phyloP scores from a whole-genome alignment of 495 filamentous ascomycete genomes.

The Annulohypoxylon nitens region DNA sequence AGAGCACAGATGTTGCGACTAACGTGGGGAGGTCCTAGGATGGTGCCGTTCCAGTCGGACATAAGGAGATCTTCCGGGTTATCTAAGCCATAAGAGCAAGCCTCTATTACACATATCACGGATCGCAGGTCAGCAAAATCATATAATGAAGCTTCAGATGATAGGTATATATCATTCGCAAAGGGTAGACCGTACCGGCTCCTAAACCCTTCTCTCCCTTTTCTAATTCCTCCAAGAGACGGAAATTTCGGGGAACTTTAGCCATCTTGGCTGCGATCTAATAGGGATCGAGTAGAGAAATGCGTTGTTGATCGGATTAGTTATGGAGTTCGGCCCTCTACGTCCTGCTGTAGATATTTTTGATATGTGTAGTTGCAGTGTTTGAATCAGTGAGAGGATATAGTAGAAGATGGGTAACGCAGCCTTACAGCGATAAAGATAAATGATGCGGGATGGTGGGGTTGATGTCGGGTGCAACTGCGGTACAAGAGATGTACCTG shows the following conservation, averaged over 20 bases:
- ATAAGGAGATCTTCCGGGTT: constrained; percentile 96
- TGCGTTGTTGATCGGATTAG: neutral
- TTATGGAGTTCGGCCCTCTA: neutral
- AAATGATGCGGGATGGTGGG: constrained; percentile 41
- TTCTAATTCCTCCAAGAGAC: constrained; percentile 96
- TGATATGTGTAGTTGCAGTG: neutral
- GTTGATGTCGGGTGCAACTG: constrained; percentile 12
- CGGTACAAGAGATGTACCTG: constrained; percentile 12
- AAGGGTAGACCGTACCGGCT: constrained; percentile 72
- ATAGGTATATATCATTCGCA: neutral
- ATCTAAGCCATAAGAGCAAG: constrained; percentile 95
- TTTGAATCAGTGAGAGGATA: constrained; percentile 1
- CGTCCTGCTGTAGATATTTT: neutral
- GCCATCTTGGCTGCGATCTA: constrained; percentile 60
- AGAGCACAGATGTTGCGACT: constrained; percentile 48
- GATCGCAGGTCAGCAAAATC: constrained; percentile 18
- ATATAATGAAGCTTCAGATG: neutral
- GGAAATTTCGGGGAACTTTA: constrained; percentile 94
- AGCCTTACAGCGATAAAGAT: constrained; percentile 32
- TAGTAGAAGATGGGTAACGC: neutral
- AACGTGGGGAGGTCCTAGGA: constrained; percentile 96
- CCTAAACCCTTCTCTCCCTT: constrained; percentile 98
- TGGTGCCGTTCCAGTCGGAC: constrained; percentile 98
- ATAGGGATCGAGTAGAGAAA: neutral
- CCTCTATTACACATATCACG: constrained; percentile 68